Base-by-base conservation (phyloP, 805 yeast species). In the Hanseniaspora valbyensis region DNA sequence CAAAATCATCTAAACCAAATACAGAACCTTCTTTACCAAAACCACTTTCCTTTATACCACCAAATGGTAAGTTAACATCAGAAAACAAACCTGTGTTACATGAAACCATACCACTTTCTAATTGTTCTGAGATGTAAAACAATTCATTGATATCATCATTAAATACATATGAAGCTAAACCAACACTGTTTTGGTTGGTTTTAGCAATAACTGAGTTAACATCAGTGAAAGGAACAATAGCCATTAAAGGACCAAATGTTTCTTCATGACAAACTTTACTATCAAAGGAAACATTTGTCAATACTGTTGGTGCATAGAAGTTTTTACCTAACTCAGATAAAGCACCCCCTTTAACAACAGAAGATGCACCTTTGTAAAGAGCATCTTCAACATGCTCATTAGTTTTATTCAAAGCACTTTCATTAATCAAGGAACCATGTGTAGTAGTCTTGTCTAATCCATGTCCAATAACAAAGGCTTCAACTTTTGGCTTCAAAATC, bases 21-120 rank as follows among this genome's bases (percentile, higher is more conserved):
- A 73, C 62, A 1, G 81, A 75, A 16, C 84, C 84, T 62, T 80
- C 86, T 63, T 84, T 74, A 30, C 86, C 86, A 60, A 77, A 78
- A 0, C 86, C 86, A 24, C 81, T 75, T 57, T 77, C 77, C 56
- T 77, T 77, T 43, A 80, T 68, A 50, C 86, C 86, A 30, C 86
- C 78, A 53, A 74, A 74, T 54, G 83, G 83, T 42, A 78, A 58
- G 4, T 80, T 66, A 29, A 73, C 70, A 54, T 76, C 81, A 5
- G 80, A 72, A 60, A 76, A 74, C 2, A 74, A 57, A 49, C 81
- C 81, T 8, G 77, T 74, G 63, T 78, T 79, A 41, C 78, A 77
- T 38, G 79, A 69, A 21, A 78, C 81, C 81, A 77, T 78, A 38
- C 84, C 84, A n/a, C 72, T 59, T 61, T 79, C 83, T 55, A 79